These are phyloP conservation scores for Rhytidhysteron rufulum DNA, from an alignment of 2,329 filamentous ascomycete genomes.

Conservation along the genomic window DNA sequence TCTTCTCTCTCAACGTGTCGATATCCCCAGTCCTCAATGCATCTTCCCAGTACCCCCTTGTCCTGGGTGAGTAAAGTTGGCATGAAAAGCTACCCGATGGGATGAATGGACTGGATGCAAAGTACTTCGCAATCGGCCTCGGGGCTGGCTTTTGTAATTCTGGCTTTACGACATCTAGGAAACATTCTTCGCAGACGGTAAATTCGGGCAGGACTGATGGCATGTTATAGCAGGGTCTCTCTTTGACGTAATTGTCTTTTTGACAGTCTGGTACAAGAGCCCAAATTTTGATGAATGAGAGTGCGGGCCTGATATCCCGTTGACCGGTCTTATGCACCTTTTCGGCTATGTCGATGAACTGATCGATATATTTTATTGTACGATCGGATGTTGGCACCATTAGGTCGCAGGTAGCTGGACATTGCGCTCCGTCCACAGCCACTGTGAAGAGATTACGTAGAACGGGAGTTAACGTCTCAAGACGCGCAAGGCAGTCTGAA, in stretches of 20 bases:
- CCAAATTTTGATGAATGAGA: constrained; percentile 11
- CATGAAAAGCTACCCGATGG: constrained; percentile 53
- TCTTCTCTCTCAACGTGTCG: constrained; percentile 58
- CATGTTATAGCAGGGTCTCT: constrained; percentile 7
- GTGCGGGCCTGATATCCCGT: constrained; percentile 6
- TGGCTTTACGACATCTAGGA: constrained; percentile 73
- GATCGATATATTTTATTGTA: constrained; percentile 10
- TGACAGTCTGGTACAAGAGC: constrained; percentile 9
- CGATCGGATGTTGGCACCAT: constrained; percentile 9
- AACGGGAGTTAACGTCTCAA: constrained; percentile 12
- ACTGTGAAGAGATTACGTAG: constrained; percentile 13
- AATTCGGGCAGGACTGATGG: constrained; percentile 56
- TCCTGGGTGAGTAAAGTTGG: constrained; percentile 75
- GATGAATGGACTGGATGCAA: constrained; percentile 56
- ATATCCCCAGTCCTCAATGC: constrained; percentile 66
- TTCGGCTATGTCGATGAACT: constrained; percentile 8
- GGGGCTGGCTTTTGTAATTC: constrained; percentile 46
- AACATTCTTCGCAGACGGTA: constrained; percentile 85
- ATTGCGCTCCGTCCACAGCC: constrained; percentile 8
- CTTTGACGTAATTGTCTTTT: constrained; percentile 4
- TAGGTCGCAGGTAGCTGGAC: constrained; percentile 17
- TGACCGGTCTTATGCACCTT: constrained; percentile 4
- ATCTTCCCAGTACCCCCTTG: constrained; percentile 68
- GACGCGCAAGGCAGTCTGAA: constrained; percentile 12
- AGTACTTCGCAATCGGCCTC: constrained; percentile 33